phyloP scores from a whole-genome alignment of 768 basidiomycete genomes.

The Boletus sp. region DNA sequence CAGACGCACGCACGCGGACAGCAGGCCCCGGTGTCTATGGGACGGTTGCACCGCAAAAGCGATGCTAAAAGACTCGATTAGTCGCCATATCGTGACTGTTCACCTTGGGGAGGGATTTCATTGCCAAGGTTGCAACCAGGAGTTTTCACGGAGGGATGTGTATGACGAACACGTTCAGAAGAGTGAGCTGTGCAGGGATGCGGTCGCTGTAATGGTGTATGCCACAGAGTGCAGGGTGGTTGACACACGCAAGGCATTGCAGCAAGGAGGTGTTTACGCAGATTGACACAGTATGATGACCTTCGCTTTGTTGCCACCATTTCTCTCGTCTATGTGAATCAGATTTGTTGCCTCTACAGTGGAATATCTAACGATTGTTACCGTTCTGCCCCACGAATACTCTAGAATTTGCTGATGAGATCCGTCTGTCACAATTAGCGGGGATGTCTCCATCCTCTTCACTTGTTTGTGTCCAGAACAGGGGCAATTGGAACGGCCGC shows the following conservation, averaged over 20 bases:
- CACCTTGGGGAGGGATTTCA: slow-evolving; percentile 2
- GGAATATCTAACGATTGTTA: background rate
- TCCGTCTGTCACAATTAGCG: background rate
- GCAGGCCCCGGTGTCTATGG: slow-evolving; percentile 1
- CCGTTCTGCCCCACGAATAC: background rate
- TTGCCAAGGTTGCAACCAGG: background rate
- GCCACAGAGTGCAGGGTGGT: background rate
- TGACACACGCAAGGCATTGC: background rate
- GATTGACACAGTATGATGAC: background rate
- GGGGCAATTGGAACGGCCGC: background rate
- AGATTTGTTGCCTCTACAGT: too few relatives aligned
- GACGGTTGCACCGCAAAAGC: background rate
- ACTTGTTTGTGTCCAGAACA: background rate
- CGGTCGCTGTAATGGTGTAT: background rate
- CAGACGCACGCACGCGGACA: too few relatives aligned
- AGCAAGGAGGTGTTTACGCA: background rate
- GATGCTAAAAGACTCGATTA: slow-evolving; percentile 3
- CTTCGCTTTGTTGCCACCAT: background rate
- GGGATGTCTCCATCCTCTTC: background rate
- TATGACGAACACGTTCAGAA: background rate
- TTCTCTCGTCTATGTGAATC: background rate
- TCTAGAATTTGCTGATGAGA: background rate
- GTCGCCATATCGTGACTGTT: slow-evolving; percentile 4
- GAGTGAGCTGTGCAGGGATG: background rate
- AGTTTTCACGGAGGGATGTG: slow-evolving; percentile 4